phyloP scores from a whole-genome alignment of 306 rosid genomes.

The Inga laurina region DNA sequence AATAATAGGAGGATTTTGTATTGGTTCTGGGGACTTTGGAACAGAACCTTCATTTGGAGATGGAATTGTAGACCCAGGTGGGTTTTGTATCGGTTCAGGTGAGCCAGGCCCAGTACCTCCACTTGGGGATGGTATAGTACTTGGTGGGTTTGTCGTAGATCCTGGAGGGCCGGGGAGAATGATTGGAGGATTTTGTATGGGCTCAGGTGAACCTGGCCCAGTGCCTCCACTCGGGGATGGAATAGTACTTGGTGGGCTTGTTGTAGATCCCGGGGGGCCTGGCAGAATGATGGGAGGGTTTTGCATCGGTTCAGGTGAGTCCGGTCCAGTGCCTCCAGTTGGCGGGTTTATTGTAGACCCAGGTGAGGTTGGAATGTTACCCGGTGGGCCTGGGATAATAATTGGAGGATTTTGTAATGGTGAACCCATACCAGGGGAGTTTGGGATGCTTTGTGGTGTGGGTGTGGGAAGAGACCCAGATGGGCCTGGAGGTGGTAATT shows the following conservation, averaged over 20 bases:
- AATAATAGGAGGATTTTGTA: constrained; percentile 39
- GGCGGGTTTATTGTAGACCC: constrained; percentile 40
- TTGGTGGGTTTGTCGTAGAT: constrained; percentile 37
- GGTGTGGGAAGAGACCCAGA: constrained; percentile 16
- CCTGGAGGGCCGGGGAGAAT: constrained; percentile 19
- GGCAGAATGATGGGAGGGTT: constrained; percentile 41
- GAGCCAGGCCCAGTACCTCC: constrained; percentile 24
- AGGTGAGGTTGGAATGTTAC: constrained; percentile 1
- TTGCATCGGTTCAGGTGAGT: constrained; percentile 38
- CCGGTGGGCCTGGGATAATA: constrained; percentile 6
- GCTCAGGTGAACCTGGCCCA: constrained; percentile 43
- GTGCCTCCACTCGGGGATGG: not conserved
- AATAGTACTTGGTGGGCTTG: not conserved
- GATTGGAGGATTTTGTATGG: constrained; percentile 40
- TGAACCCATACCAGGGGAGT: constrained; percentile 8
- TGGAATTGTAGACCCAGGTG: constrained; percentile 33
- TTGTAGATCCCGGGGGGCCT: constrained; percentile 1
- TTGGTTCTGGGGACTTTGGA: constrained; percentile 44
- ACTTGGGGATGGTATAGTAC: constrained; percentile 32
- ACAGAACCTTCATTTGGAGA: not conserved
- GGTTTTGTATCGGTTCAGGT: constrained; percentile 39
- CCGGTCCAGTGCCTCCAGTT: not conserved
- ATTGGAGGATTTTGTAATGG: constrained; percentile 41
- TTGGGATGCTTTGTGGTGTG: constrained; percentile 1
- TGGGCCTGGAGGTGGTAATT: constrained; percentile 33